Conservation (phyloP, 23 red algal genomes). For the Gracilariopsis chorda region DNA sequence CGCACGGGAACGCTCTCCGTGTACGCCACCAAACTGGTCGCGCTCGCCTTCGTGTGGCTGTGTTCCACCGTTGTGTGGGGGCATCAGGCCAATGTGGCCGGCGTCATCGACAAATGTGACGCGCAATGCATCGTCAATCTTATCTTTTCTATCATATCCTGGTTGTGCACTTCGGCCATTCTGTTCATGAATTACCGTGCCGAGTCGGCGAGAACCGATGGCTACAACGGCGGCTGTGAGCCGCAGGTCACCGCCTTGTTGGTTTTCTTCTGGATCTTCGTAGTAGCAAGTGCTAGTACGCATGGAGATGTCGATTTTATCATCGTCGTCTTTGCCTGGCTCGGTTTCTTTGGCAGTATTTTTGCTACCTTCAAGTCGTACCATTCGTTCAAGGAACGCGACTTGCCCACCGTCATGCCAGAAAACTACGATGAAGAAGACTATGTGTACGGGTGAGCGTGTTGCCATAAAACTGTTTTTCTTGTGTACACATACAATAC, state of each 20-base stretch:
- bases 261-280: constrained; percentile 49
- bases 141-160: constrained; percentile 30
- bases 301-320: neutral
- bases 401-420: constrained; percentile 51
- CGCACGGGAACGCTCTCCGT: constrained; percentile 48
- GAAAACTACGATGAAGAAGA: constrained; percentile 71
- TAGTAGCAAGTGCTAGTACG: constrained; percentile 23
- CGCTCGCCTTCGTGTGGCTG: constrained; percentile 51
- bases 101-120: neutral
- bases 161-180: constrained; percentile 12
- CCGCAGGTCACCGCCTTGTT: constrained; percentile 19
- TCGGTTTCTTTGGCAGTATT: constrained; percentile 62
- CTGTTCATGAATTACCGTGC: constrained; percentile 41
- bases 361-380: constrained; percentile 60
- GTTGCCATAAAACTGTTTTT: neutral
- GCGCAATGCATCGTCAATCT: constrained; percentile 26
- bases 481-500: neutral
- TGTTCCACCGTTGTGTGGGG: constrained; percentile 68
- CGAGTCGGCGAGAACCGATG: constrained; percentile 9
- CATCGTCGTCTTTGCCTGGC: constrained; percentile 53
- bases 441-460: constrained; percentile 59
- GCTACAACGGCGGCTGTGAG: constrained; percentile 28
- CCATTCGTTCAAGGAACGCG: constrained; percentile 70
- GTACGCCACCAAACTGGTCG: constrained; percentile 34
- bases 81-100: constrained; percentile 28